Evolutionary conservation across 805 yeast genomes (phyloP), one percentile per base, ranked within the genome.

Genomic region (Cyberlindnera petersonii): DNA sequence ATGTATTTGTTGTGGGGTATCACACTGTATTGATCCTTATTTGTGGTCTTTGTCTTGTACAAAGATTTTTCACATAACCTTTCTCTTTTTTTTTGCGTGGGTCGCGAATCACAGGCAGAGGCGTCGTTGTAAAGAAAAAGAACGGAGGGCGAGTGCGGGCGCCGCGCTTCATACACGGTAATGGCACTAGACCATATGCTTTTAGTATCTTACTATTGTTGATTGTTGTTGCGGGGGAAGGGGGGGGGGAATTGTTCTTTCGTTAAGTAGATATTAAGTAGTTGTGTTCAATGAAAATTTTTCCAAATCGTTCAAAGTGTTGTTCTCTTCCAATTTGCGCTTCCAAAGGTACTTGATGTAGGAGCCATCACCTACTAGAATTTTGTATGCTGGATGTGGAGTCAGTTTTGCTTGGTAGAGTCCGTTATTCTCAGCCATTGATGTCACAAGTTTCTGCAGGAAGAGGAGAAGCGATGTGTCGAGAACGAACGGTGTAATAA

Each of bases 41-140:
- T 11, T 26, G 7, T 27, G 28, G 5, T 30, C 10, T 16, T 17
- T 6, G 20, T 17, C 9, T 29, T 13, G 24, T n/a, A 14, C 39
- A 37, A 42, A 42, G 46, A 42, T 42, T 42, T 42, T 42, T 42
- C 46, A 42, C 42, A 42, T 37, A 42, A 42, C 38, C 38, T 42
- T 42, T 42, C 46, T 37, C 42, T 22, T 22, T 29, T 39, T 40
- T 40, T 40, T 41, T 41, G 44, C 44, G 44, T 41, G 40, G 44
- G 40, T 41, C 35, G 21, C 24, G 31, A 17, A 5, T 17, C 19
- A 15, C 26, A 29, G 21, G 13, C n/a, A 9, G 17, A 5, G 28
- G 28, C 8, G 28, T n/a, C 18, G 5, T n/a, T n/a, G n/a, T n/a
- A n/a, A n/a, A n/a, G n/a, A n/a, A n/a, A n/a, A n/a, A n/a, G n/a